A percentile compares a stretch with the other conserved stretches of the same genome.
These are phyloP conservation scores for Nitzschia sp. DNA, from an alignment of 108 stramenopile genomes.

Conservation along the genomic window DNA sequence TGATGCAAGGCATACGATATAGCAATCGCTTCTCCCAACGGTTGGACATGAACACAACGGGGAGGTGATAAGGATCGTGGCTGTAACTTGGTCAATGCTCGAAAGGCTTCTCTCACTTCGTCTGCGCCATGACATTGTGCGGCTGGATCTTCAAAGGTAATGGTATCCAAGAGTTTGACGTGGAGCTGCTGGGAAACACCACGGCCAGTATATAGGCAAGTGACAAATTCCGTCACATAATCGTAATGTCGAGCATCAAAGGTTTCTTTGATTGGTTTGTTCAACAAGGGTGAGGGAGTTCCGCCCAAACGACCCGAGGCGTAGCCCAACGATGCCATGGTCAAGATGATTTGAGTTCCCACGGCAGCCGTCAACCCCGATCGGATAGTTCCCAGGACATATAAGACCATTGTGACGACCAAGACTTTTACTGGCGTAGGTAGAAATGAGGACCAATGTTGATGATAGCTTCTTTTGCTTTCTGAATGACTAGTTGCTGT, in stretches of 20 bases:
- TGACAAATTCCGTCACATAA: slow-evolving; percentile 21
- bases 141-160: slow-evolving; percentile 29
- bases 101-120: slow-evolving; percentile 36
- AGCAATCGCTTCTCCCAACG: slow-evolving; percentile 17
- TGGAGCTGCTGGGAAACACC: neutral
- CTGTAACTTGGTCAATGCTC: slow-evolving; percentile 2
- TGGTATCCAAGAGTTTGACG: slow-evolving; percentile 5
- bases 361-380: neutral
- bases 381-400: neutral
- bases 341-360: slow-evolving; percentile 6
- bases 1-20: slow-evolving; percentile 23
- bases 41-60: slow-evolving; percentile 27
- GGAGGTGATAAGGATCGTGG: slow-evolving; percentile 19
- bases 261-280: neutral
- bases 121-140: slow-evolving; percentile 10
- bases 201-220: slow-evolving; percentile 19
- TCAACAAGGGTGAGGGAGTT: neutral
- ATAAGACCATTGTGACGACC: too few species aligned
- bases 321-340: slow-evolving; percentile 1
- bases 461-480: too few species aligned
- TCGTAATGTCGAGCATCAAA: slow-evolving; percentile 36
- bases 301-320: neutral
- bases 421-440: too few species aligned
- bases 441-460: too few species aligned
- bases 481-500: too few species aligned